phyloP scores from a whole-genome alignment of 2,329 filamentous ascomycete genomes.

The Blumeria hordei region DNA sequence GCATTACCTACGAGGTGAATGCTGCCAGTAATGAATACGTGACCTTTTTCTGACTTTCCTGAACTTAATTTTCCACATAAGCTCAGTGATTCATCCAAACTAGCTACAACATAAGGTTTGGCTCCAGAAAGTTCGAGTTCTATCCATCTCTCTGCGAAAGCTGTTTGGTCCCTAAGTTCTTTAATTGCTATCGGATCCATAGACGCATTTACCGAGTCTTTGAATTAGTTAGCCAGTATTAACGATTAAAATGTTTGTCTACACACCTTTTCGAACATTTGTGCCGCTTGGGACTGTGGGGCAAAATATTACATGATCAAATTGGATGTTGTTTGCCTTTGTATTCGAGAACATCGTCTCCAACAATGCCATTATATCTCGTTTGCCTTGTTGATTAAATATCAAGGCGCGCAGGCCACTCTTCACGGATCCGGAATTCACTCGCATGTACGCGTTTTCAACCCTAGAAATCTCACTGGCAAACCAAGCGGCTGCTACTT shows the following conservation, averaged over 20 bases:
- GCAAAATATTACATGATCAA: constrained; percentile 60
- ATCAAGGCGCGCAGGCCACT: constrained; percentile 33
- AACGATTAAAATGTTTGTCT: no score
- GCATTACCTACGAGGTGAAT: constrained; percentile 42
- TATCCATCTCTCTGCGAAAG: constrained; percentile 18
- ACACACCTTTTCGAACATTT: constrained; percentile 18
- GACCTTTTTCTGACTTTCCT: constrained; percentile 7
- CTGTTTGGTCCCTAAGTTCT: constrained; percentile 39
- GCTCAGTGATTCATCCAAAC: constrained; percentile 17
- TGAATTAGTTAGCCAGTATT: neutral
- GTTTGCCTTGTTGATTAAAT: constrained; percentile 59
- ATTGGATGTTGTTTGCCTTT: constrained; percentile 23
- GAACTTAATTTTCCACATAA: constrained; percentile 11
- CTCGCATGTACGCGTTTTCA: neutral
- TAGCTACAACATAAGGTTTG: constrained; percentile 20
- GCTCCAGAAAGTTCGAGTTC: constrained; percentile 19
- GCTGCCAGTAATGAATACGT: constrained; percentile 31
- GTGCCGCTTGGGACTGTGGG: constrained; percentile 39
- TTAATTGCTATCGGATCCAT: constrained; percentile 18
- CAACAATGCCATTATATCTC: constrained; percentile 24
- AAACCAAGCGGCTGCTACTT: constrained; percentile 66
- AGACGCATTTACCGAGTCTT: constrained; percentile 32
- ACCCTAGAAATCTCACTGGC: constrained; percentile 19
- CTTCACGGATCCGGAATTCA: neutral
- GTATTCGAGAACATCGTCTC: constrained; percentile 23